phyloP scores from a whole-genome alignment of 2,329 filamentous ascomycete species.

The Tolypocladium amazonense region DNA sequence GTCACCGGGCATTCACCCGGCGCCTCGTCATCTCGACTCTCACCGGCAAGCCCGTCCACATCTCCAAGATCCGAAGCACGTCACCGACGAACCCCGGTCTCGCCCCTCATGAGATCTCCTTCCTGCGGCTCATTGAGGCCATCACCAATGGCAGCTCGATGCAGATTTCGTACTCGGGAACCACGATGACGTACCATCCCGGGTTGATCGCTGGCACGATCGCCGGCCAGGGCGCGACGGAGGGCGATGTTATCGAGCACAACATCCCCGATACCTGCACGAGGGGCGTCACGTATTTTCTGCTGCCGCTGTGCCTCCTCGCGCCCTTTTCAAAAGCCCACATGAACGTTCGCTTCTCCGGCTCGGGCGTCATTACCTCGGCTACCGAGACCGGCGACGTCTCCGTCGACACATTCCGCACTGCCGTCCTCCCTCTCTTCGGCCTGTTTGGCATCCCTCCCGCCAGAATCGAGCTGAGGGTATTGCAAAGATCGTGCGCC shows the following conservation, averaged over 20 bases:
- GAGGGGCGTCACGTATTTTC: slow-evolving; percentile 82
- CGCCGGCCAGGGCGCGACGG: slow-evolving; percentile 59
- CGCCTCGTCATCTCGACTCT: slow-evolving; percentile 85
- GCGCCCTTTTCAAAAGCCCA: slow-evolving; percentile 89
- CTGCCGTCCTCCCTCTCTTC: slow-evolving; percentile 82
- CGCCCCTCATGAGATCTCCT: slow-evolving; percentile 85
- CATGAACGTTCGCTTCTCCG: slow-evolving; percentile 82
- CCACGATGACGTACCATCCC: slow-evolving; percentile 82
- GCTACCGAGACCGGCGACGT: slow-evolving; percentile 77
- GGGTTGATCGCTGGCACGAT: slow-evolving; percentile 84
- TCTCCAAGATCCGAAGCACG: slow-evolving; percentile 84
- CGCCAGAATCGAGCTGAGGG: slow-evolving; percentile 73
- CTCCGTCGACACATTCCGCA: slow-evolving; percentile 86
- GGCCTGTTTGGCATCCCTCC: slow-evolving; percentile 76
- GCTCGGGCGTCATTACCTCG: slow-evolving; percentile 85
- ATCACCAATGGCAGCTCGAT: slow-evolving; percentile 92
- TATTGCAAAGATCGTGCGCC: slow-evolving; percentile 70
- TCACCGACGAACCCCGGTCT: slow-evolving; percentile 84
- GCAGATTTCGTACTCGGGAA: slow-evolving; percentile 94
- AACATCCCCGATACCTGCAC: slow-evolving; percentile 66
- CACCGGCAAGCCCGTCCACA: slow-evolving; percentile 79
- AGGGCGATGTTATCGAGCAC: slow-evolving; percentile 70
- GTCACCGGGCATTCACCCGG: slow-evolving; percentile 71
- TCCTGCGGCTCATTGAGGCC: slow-evolving; percentile 85
- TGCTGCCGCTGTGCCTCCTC: slow-evolving; percentile 78